These are phyloP conservation scores for Neonectria ditissima DNA, from an alignment of 2,329 filamentous ascomycete species.

Conservation along the genomic window DNA sequence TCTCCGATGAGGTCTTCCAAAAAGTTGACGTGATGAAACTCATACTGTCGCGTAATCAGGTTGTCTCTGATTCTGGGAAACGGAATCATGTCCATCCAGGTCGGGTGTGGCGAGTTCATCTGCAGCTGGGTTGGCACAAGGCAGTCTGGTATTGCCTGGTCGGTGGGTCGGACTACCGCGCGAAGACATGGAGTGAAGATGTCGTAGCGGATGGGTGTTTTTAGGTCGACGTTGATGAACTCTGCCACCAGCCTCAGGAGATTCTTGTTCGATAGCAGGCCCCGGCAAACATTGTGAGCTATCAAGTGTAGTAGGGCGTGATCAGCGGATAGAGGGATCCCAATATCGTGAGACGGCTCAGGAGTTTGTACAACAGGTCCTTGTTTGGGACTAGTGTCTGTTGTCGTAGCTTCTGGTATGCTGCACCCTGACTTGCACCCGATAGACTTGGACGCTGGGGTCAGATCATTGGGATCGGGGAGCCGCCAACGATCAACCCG, in stretches of 20 bases:
- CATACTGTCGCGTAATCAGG: constrained; percentile 22
- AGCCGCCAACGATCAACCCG: constrained; percentile 32
- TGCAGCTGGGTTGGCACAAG: constrained; percentile 35
- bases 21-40: constrained; percentile 27
- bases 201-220: background rate
- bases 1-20: constrained; percentile 27
- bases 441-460: background rate
- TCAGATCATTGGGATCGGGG: background rate
- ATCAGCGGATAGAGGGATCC: constrained; percentile 12
- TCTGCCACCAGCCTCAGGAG: constrained; percentile 4
- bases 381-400: too few species aligned
- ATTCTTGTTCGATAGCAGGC: constrained; percentile 26
- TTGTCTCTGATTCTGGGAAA: constrained; percentile 33
- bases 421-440: background rate
- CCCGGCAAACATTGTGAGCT: constrained; percentile 29
- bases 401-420: background rate
- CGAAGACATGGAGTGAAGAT: background rate
- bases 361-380: too few species aligned
- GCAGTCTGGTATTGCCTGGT: constrained; percentile 10
- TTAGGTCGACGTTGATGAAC: background rate
- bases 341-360: rapidly evolving
- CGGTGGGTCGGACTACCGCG: constrained; percentile 5
- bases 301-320: constrained; percentile 30
- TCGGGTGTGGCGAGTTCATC: constrained; percentile 31
- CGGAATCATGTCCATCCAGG: constrained; percentile 31